Base-by-base conservation (phyloP, 2,329 filamentous ascomycete species). In the Aspergillus candidus region DNA sequence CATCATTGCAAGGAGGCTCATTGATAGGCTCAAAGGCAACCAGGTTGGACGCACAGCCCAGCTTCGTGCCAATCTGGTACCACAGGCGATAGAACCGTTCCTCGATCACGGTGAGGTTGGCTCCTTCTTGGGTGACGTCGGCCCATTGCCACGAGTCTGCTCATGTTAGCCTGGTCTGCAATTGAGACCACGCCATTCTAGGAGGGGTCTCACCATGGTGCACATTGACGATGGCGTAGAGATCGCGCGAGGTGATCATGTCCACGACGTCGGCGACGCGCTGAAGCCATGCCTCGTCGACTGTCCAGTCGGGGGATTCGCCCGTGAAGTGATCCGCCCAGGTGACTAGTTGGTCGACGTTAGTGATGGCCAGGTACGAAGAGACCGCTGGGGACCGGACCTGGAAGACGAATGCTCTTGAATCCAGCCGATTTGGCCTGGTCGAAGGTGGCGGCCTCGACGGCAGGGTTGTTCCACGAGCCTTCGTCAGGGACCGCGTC, bases 21-120 rank as follows among this genome's bases (percentile, higher is more conserved):
- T 82, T 82, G 54, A 82, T 76, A 1, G 78, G 68, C 54, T 82
- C 79, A 42, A 82, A 76, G 1, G 77, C 73, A 3, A 82, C 70
- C 12, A 66, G 60, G 22, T 70, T 72, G 1, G 74, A 72, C 55
- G 78, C 78, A 62, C 76, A 79, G 1, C 69, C 75, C 17, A 81
- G 62, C 46, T 72, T 73, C 4, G 65, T 67, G 10, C 71, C 77
- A 49, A 81, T 79, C 53, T 82, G 79, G 15, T 72, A 65, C 79
- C 78, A 82, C 2, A 79, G 66, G 8, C 67, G 64, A 18, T 73
- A 72, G 47, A 82, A 77, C 48, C 74, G 74, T 50, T 79, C 75
- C 51, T 80, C 73, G 10, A 82, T 78, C 51, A 66, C 60, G 0
- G 72, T 72, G 3, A 72, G 47, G 49, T 80, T 76, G 1, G 75